Evolutionary conservation across 2,329 filamentous ascomycete genomes (phyloP).

Genomic region (Claviceps sp.): DNA sequence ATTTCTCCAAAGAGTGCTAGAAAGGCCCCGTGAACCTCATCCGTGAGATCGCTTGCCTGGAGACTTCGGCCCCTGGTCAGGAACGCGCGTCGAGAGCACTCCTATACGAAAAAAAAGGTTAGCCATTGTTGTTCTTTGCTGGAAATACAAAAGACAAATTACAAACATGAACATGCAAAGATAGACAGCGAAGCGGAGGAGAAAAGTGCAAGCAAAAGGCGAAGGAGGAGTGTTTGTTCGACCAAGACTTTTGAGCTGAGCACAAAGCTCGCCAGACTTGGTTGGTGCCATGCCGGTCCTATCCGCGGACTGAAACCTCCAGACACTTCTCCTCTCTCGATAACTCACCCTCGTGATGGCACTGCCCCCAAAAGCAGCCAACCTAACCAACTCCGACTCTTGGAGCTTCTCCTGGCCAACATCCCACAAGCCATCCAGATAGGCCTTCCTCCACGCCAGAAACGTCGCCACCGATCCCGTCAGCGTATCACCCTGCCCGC

Average conservation of each 20-base stretch:
- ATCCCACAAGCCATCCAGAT: conserved; percentile 70
- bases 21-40: conserved; percentile 77
- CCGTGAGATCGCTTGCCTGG: conserved; percentile 86
- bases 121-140: not conserved
- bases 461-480: conserved; percentile 84
- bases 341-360: conserved; percentile 63
- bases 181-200: too few relatives aligned
- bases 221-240: too few relatives aligned
- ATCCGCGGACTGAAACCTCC: too few relatives aligned
- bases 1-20: conserved; percentile 65
- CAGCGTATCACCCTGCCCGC: conserved; percentile 89
- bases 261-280: too few relatives aligned
- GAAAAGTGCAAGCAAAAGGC: too few relatives aligned
- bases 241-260: too few relatives aligned
- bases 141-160: too few relatives aligned
- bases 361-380: conserved; percentile 78
- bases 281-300: too few relatives aligned
- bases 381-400: conserved; percentile 49
- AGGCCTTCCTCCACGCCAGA: conserved; percentile 76
- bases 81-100: conserved; percentile 81
- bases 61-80: conserved; percentile 72
- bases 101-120: conserved; percentile 22
- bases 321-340: not conserved
- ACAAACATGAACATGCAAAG: too few relatives aligned
- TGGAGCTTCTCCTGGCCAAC: conserved; percentile 32